Conservation (phyloP, 345 rosid species). For the Aegle marmelos region DNA sequence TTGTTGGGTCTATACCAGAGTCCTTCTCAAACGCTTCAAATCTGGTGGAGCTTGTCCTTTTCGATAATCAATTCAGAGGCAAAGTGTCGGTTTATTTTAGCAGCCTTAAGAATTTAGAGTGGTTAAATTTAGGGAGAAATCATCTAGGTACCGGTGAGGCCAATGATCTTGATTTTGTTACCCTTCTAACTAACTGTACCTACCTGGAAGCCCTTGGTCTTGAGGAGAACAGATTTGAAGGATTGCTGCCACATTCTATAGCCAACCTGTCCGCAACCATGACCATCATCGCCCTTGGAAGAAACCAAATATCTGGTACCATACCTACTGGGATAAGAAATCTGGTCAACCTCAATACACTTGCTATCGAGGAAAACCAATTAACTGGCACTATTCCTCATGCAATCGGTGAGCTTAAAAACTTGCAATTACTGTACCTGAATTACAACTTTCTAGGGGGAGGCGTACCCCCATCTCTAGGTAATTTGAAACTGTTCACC, state of each 20-base stretch:
- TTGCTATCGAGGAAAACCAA: background rate
- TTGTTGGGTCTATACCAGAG: slow-evolving; percentile 17
- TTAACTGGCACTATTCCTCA: slow-evolving; percentile 14
- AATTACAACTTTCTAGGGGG: background rate
- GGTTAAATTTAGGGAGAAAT: accelerated
- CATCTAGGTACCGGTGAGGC: background rate
- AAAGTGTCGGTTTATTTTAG: slow-evolving; percentile 5
- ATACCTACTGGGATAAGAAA: slow-evolving; percentile 14
- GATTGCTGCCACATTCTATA: background rate
- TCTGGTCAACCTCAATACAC: slow-evolving; percentile 6
- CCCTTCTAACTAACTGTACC: too few relatives aligned
- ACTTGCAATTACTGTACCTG: background rate
- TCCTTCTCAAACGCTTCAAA: slow-evolving; percentile 28
- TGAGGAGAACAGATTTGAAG: too few relatives aligned
- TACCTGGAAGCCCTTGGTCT: too few relatives aligned
- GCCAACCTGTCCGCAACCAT: slow-evolving; percentile 13
- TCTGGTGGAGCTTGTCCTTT: accelerated
- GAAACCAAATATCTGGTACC: background rate
- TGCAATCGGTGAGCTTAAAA: background rate
- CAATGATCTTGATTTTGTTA: slow-evolving; percentile 1
- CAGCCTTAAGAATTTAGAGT: background rate
- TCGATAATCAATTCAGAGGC: background rate
- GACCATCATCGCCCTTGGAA: accelerated
- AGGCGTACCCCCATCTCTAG: background rate
- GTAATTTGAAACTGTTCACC: background rate